Evolutionary conservation across 2,329 filamentous ascomycete species (phyloP), one percentile per base, ranked within the genome.

Genomic region (Sordariomycetes sp.): DNA sequence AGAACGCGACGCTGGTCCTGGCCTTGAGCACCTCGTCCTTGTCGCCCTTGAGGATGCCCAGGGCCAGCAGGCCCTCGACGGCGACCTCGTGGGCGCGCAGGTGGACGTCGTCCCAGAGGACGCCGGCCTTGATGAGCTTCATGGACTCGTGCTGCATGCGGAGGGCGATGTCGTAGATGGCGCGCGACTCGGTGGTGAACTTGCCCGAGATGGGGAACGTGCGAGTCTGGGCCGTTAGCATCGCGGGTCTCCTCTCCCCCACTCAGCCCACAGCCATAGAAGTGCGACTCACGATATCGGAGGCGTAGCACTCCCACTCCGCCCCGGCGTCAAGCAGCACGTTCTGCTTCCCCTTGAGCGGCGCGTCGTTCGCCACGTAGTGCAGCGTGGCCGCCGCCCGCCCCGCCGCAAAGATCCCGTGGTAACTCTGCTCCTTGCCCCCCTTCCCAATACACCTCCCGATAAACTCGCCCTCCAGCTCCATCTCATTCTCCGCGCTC

Each of bases 61-160:
- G 77, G 24, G 77, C 72, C 32, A 91, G 75, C 3, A 97, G 76
- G 0, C 91, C 92, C 18, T 89, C 82, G 62, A 96, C 92, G 57
- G 90, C 89, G 57, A 96, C 81, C 63, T 81, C 81, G 73, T 96
- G 91, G 0, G 92, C 92, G 51, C 85, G 80, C 54, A 86, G 72
- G 68, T 97, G 91, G 2, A 96, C 81, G 55, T 90, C 85, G 55
- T 96, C 88, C 87, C 90, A 97, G 25, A 81, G 67, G 1, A 90
- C 83, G 34, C 88, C 90, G 18, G 82, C 85, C 67, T 86, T 88
- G 63, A 96, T 81, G 64, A 85, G 78, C 3, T 75, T 79, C 62
- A 89, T 93, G 66, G 85, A 89, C 62, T 89, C 84, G 35, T 83
- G 79, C 71, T 97, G 92, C 92, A 97, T 97, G 65, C 84, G 79